A percentile compares a stretch with the other conserved stretches of the same genome.
Evolutionary conservation across 139 green algal species (phyloP).

Genomic region (Haematococcus lacustris): DNA sequence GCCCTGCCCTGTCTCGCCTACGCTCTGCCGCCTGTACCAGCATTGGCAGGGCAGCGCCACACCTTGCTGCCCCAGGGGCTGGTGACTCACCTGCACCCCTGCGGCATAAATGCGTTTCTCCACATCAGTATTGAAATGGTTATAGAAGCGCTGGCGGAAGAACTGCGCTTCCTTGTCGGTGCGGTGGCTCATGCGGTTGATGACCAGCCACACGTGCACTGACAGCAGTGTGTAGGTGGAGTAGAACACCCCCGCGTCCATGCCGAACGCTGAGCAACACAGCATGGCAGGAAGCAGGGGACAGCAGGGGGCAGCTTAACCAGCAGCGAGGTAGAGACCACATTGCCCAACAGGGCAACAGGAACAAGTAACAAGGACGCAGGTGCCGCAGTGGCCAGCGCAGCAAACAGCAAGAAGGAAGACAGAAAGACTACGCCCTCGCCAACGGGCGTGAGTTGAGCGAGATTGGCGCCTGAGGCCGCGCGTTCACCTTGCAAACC

Average conservation of each 20-base stretch:
- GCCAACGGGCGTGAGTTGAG: no score
- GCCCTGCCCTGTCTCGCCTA: no score
- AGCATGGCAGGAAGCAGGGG: background rate
- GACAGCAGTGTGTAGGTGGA: constrained; percentile 32
- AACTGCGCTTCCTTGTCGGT: background rate
- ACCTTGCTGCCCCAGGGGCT: no score
- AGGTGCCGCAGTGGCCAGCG: background rate
- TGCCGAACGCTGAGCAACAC: constrained; percentile 16
- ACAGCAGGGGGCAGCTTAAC: background rate
- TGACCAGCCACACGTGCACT: constrained; percentile 47
- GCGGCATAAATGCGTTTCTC: constrained; percentile 33
- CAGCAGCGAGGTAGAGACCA: background rate
- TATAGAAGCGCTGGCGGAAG: constrained; percentile 36
- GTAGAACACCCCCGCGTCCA: constrained; percentile 33
- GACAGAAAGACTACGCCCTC: no score
- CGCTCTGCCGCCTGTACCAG: no score
- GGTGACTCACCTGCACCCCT: constrained; percentile 22
- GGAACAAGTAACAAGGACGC: background rate
- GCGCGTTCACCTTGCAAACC: no score
- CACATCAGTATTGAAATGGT: constrained; percentile 37
- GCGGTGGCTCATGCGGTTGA: constrained; percentile 21
- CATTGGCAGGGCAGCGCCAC: no score
- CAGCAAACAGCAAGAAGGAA: background rate
- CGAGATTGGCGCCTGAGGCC: no score
- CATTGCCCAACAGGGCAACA: no score